A percentile compares a stretch with the other conserved stretches of the same genome.
Evolutionary conservation across 306 rosid genomes (phyloP).

Genomic region (Inga leiocalycina): DNA sequence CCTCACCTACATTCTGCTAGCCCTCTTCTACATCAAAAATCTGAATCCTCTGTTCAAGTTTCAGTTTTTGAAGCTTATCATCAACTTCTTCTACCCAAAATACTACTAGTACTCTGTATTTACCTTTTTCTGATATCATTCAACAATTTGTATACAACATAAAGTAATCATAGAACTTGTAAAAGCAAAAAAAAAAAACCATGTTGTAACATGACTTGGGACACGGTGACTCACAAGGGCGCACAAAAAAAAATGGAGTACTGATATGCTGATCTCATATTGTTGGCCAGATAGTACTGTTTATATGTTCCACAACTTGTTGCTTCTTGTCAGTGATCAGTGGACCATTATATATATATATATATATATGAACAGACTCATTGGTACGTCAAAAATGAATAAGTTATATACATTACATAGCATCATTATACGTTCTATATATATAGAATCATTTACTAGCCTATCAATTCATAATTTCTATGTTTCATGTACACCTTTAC

Average conservation of each 20-base stretch:
- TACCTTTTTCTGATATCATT: not conserved
- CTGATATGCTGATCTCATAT: slow-evolving; percentile 15
- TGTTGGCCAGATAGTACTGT: slow-evolving; percentile 23
- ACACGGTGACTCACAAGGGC: not conserved
- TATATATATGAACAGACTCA: not conserved
- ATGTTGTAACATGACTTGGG: not conserved
- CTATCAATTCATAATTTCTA: not conserved
- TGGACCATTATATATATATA: slow-evolving; percentile 26
- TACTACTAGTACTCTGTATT: not conserved
- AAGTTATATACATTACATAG: too few relatives aligned
- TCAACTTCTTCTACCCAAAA: not conserved
- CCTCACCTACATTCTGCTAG: not conserved
- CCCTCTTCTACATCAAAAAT: not conserved
- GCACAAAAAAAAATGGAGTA: not conserved
- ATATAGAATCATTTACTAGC: not conserved
- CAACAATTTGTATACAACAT: not conserved
- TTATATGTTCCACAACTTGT: slow-evolving; percentile 39
- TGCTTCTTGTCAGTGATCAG: slow-evolving; percentile 37
- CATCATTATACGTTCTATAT: not conserved
- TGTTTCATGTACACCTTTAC: not conserved
- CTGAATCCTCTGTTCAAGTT: not conserved
- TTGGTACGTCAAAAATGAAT: slow-evolving; percentile 36
- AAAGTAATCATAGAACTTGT: too few relatives aligned
- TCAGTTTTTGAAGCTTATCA: too few relatives aligned
- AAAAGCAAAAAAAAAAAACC: not conserved